Base-by-base conservation (phyloP, 2,329 filamentous ascomycete species). In the Madurella fahalii region DNA sequence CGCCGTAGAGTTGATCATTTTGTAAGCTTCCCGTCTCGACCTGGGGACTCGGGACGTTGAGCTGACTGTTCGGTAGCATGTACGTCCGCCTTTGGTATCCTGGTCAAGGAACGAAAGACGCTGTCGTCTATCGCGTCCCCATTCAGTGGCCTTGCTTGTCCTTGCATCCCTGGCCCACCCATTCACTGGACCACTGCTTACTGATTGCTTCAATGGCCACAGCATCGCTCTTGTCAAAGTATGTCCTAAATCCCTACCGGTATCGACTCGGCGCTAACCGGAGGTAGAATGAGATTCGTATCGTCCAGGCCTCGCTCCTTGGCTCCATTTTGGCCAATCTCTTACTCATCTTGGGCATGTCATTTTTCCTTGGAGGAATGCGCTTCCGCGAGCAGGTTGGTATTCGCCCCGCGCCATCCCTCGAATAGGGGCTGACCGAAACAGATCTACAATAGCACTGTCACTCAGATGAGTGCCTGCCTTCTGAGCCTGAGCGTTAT, bases 391-490 rank as follows among this genome's bases (percentile, higher is more conserved):
- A 96, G 74, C 92, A 96, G 76, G 84, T 84, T 65, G 58, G 74
- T 63, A 40, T n/a, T 8, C 16, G 9, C 40, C 25, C 16, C 15
- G 18, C 18, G 30, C 1, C 12, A 15, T 15, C 17, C 18, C 40
- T 48, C 9, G 17, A 7, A 37, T 18, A 20, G 20, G n/a, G 40
- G 34, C 56, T 61, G 32, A 62, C 52, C 32, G 25, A 11, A 25
- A 12, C 51, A 88, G 82, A 86, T 96, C 59, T 96, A 96, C 74
- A 96, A 96, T 73, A 94, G 85, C 72, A 96, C 90, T 18, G 90
- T 96, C 55, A 96, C 91, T 1, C 91, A 96, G 69, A 96, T 96
- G 90, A 96, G 90, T 68, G 92, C 92, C 49, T 95, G 90, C 73
- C 78, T 96, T 63, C 81, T 96, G 63, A 95, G 90, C 76, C 72